Base-by-base conservation (phyloP, 1,284 basidiomycete species). In the Leccinum ponderosum region DNA sequence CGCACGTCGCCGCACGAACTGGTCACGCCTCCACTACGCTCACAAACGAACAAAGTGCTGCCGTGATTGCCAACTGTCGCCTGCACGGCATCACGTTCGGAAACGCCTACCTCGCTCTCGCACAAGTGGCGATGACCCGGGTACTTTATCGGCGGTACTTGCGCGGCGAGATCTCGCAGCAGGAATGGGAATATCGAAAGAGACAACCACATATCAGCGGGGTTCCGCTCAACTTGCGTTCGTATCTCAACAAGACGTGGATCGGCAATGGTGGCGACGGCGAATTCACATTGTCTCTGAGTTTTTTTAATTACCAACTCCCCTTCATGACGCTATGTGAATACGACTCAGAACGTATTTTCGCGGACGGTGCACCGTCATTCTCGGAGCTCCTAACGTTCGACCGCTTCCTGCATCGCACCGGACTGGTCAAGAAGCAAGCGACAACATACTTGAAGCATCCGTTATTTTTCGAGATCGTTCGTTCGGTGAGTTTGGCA, bases 101-200 rank as follows among this genome's bases (percentile, higher is more conserved):
- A 7, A 78, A 80, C 55, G 83, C 78, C 2, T 80, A 78, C 39
- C 78, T 81, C 8, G 75, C 83, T 4, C 72, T 87, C 29, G 79
- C 75, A 3, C 86, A 88, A 66, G 74, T 86, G n/a, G 83, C 83
- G 0, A 72, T 83, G 55, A 75, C 84, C 9, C 82, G 85, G 1
- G 68, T 86, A 6, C 75, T 87, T 20, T 80, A 81, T 57, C 77
- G 79, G 51, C 77, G 74, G 55, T 83, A 80, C 62, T 66, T 81
- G 15, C 75, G 74, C 3, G 83, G 84, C 6, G 73, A 81, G 37
- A 81, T 87, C 17, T 68, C 71, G 4, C 66, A 77, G 50, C 76
- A 77, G 12, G 85, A 87, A 66, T 87, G 86, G 86, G 75, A 78
- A 31, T 78, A 78, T 55, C 74, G 84, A 42, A 80, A 75, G 61